Evolutionary conservation across 805 yeast genomes (phyloP).

Genomic region (Ogataea zsoltii): DNA sequence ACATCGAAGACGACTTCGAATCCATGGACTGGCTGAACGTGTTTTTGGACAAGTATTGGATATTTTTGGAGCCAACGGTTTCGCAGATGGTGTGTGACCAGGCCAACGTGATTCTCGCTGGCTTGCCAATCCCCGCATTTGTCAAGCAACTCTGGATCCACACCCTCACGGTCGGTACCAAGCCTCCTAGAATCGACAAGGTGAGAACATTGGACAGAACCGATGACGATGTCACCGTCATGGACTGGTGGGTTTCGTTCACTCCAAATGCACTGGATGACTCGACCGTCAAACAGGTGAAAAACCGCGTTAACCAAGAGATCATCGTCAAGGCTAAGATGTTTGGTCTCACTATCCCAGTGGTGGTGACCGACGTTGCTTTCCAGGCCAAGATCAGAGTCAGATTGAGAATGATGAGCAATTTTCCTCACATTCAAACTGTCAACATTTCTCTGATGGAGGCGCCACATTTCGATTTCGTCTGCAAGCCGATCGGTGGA

Average conservation of each 20-base stretch:
- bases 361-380: constrained; percentile 76
- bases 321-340: constrained; percentile 73
- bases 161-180: constrained; percentile 88
- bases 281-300: constrained; percentile 79
- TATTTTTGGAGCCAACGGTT: constrained; percentile 82
- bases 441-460: constrained; percentile 82
- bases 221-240: constrained; percentile 89
- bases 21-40: constrained; percentile 94
- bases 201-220: constrained; percentile 91
- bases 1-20: constrained; percentile 86
- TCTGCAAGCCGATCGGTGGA: constrained; percentile 70
- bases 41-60: constrained; percentile 90
- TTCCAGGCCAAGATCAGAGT: constrained; percentile 75
- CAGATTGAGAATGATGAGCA: constrained; percentile 83
- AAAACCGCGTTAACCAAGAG: constrained; percentile 80
- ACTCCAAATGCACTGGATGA: constrained; percentile 90
- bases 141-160: constrained; percentile 83
- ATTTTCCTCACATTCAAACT: constrained; percentile 93
- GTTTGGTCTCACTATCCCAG: constrained; percentile 83
- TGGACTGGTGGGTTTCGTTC: constrained; percentile 95
- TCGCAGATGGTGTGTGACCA: constrained; percentile 83
- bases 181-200: constrained; percentile 89
- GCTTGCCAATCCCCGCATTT: constrained; percentile 78
- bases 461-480: constrained; percentile 87
- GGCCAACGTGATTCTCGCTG: constrained; percentile 80